A percentile compares a stretch with the other conserved stretches of the same genome.
phyloP scores from a whole-genome alignment of 2,329 filamentous ascomycete genomes.

The Aspergillus terreus region DNA sequence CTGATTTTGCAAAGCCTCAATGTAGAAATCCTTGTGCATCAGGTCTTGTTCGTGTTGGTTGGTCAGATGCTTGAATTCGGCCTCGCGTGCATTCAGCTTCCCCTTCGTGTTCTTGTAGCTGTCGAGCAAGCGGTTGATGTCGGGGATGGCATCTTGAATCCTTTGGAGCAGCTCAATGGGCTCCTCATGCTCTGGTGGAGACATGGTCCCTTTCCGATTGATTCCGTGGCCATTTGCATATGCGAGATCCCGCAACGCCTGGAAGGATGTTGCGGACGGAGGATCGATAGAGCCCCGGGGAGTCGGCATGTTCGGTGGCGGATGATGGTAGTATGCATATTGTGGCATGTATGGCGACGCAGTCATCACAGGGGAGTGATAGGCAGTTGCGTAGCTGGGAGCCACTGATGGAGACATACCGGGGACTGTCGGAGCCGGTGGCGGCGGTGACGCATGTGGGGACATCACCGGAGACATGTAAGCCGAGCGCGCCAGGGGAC shows the following conservation, averaged over 20 bases:
- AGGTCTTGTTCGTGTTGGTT: slow-evolving; percentile 50
- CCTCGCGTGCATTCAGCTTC: slow-evolving; percentile 48
- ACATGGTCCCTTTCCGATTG: slow-evolving; percentile 28
- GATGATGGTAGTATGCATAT: slow-evolving; percentile 27
- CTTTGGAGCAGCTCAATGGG: slow-evolving; percentile 40
- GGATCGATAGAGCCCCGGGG: slow-evolving; percentile 28
- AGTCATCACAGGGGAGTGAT: slow-evolving; percentile 36
- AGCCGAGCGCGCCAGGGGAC: slow-evolving; percentile 31
- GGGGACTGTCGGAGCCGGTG: slow-evolving; percentile 10
- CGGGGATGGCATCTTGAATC: slow-evolving; percentile 46
- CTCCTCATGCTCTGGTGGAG: slow-evolving; percentile 31
- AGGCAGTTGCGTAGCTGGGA: slow-evolving; percentile 25
- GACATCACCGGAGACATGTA: slow-evolving; percentile 37
- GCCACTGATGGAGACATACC: slow-evolving; percentile 16
- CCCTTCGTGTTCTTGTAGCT: slow-evolving; percentile 51
- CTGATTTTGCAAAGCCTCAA: slow-evolving; percentile 49
- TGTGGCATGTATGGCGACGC: slow-evolving; percentile 29
- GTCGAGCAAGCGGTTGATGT: slow-evolving; percentile 41
- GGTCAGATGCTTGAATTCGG: slow-evolving; percentile 47
- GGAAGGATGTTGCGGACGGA: slow-evolving; percentile 28
- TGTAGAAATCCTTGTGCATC: slow-evolving; percentile 52
- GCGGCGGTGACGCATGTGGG: slow-evolving; percentile 27
- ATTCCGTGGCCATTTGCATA: slow-evolving; percentile 15
- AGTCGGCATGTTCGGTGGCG: slow-evolving; percentile 23
- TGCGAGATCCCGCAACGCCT: slow-evolving; percentile 26